phyloP scores from a whole-genome alignment of 2,329 filamentous ascomycete genomes.

The Neofusicoccum laricinum region DNA sequence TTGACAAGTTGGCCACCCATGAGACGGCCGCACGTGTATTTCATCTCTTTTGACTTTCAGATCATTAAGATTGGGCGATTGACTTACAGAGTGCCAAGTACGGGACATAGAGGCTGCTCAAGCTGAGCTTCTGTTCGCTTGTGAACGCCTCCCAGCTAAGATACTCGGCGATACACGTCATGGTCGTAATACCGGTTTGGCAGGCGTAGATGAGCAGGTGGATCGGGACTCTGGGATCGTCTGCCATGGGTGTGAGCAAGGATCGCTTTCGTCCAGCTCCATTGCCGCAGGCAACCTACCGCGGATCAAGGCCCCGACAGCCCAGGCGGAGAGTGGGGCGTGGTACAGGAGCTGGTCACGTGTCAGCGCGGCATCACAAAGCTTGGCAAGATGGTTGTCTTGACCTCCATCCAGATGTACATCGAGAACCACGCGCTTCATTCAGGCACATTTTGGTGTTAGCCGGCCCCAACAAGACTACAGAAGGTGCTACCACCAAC shows the following conservation, averaged over 20 bases:
- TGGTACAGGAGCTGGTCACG: constrained; percentile 50
- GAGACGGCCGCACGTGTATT: background rate
- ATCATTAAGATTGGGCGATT: background rate
- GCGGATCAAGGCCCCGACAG: constrained; percentile 52
- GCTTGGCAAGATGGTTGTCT: background rate
- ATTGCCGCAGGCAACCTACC: constrained; percentile 33
- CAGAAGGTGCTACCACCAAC: background rate
- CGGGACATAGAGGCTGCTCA: constrained; percentile 39
- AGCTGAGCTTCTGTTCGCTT: constrained; percentile 25
- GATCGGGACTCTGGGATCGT: constrained; percentile 57
- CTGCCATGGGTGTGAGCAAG: constrained; percentile 31
- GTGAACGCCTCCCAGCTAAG: constrained; percentile 48
- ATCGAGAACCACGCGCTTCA: constrained; percentile 51
- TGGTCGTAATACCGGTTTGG: constrained; percentile 60
- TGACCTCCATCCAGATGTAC: constrained; percentile 55
- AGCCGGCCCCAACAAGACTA: background rate
- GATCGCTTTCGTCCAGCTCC: constrained; percentile 16
- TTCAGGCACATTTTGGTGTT: background rate
- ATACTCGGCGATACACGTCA: constrained; percentile 62
- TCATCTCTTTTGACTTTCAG: background rate
- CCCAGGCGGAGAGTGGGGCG: constrained; percentile 60
- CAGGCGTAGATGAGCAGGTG: constrained; percentile 60
- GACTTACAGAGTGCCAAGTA: constrained; percentile 26
- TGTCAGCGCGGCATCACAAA: constrained; percentile 1
- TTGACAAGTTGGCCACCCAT: background rate